Percentiles rank a stretch among this genome's conserved stretches.
phyloP scores from a whole-genome alignment of 768 basidiomycete genomes.

The Kwoniella sp. region DNA sequence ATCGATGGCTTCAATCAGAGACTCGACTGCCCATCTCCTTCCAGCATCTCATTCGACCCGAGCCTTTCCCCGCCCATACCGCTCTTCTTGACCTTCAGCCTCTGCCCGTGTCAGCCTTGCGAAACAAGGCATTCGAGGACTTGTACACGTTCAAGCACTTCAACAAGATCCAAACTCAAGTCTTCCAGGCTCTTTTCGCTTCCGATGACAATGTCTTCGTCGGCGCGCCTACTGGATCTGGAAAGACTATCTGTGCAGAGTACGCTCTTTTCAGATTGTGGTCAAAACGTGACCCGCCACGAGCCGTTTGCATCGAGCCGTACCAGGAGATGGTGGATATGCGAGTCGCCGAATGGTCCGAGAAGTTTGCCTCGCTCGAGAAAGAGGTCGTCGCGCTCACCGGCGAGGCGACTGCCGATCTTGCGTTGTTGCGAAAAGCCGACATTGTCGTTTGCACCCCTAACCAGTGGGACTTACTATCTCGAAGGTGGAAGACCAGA shows the following conservation, averaged over 20 bases:
- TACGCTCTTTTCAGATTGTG: slow-evolving; percentile 93
- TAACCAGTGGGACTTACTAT: slow-evolving; percentile 89
- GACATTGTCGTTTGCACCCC: slow-evolving; percentile 96
- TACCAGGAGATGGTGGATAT: slow-evolving; percentile 97
- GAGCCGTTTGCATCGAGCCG: slow-evolving; percentile 94
- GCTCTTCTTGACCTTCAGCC: slow-evolving; percentile 89
- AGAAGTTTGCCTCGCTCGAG: slow-evolving; percentile 78
- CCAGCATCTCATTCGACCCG: slow-evolving; percentile 95
- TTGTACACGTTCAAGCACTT: slow-evolving; percentile 86
- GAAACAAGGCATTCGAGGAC: slow-evolving; percentile 87
- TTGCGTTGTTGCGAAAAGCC: slow-evolving; percentile 83
- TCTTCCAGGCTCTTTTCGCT: slow-evolving; percentile 96
- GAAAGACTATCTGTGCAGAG: slow-evolving; percentile 97
- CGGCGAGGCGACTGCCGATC: slow-evolving; percentile 88
- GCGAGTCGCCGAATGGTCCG: slow-evolving; percentile 83
- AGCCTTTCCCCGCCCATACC: slow-evolving; percentile 92
- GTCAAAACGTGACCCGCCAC: slow-evolving; percentile 77
- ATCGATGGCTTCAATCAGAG: slow-evolving; percentile 93
- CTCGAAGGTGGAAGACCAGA: slow-evolving; percentile 91
- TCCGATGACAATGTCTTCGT: slow-evolving; percentile 96
- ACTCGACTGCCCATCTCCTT: slow-evolving; percentile 93
- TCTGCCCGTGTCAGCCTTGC: slow-evolving; percentile 83
- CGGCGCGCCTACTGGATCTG: slow-evolving; percentile 93
- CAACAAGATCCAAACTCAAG: slow-evolving; percentile 99
- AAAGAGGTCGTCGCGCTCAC: slow-evolving; percentile 93